Conservation (phyloP, 257 asterid species). For the Solanum medicagineum region DNA sequence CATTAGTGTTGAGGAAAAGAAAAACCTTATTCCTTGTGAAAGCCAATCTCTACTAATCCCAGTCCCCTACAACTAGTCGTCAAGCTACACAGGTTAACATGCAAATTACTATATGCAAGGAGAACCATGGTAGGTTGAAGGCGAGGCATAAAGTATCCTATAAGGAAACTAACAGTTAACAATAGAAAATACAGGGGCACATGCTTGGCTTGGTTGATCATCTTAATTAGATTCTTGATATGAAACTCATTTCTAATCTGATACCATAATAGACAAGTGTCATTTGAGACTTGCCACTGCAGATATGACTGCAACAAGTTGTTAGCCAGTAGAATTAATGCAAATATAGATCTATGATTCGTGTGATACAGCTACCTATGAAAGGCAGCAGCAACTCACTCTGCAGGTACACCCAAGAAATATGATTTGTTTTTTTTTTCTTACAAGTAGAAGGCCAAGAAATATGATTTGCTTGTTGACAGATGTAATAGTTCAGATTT, state of each 20-base stretch:
- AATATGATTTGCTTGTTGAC: not conserved
- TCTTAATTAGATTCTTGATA: not conserved
- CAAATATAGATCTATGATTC: not conserved
- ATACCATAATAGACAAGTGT: not conserved
- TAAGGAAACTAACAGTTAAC: not conserved
- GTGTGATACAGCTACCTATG: not conserved
- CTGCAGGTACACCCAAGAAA: not conserved
- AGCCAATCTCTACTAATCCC: not conserved
- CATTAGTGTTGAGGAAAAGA: not conserved
- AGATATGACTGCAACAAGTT: not conserved
- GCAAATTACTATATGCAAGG: not conserved
- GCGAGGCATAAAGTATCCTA: not conserved
- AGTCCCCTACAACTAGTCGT: not conserved
- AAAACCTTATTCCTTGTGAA: not conserved
- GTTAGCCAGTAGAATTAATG: not conserved
- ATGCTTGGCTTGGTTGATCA: not conserved
- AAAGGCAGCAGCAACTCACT: not conserved
- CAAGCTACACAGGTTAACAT: not conserved
- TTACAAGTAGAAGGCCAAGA: not conserved
- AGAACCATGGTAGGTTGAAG: not conserved
- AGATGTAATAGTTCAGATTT: not conserved
- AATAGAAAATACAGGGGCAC: not conserved
- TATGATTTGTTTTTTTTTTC: not conserved
- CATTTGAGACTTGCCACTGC: not conserved
- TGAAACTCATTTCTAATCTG: not conserved